These are phyloP conservation scores for Amoebophrya sp. DNA, from an alignment of 169 alveolate genomes.

Conservation along the genomic window DNA sequence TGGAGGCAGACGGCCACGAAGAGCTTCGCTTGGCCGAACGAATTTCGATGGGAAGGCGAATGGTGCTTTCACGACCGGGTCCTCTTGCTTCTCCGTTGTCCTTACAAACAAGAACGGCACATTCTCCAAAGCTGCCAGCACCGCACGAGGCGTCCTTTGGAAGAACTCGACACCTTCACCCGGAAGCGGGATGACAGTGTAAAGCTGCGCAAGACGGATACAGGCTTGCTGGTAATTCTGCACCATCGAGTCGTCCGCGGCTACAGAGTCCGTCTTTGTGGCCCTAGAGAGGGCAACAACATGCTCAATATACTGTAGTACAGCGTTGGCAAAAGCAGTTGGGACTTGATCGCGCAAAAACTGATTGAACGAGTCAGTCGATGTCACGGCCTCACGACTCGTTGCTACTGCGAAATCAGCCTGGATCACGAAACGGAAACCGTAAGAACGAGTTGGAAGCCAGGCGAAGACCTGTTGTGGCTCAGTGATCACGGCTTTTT, in stretches of 20 bases:
- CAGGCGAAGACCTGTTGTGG: constrained; percentile 1
- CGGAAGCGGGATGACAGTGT: background rate
- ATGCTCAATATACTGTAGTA: background rate
- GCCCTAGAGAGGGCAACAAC: background rate
- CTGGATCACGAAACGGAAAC: constrained; percentile 20
- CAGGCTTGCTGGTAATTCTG: background rate
- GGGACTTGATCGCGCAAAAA: constrained; percentile 14
- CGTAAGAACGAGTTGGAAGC: background rate
- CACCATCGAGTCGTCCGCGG: background rate
- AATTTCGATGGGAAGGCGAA: background rate
- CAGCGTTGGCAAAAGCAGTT: background rate
- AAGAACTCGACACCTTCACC: background rate
- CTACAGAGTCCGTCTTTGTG: too few relatives aligned
- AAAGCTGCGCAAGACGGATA: background rate
- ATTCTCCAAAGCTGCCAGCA: background rate
- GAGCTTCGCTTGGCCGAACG: background rate
- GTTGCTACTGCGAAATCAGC: constrained; percentile 10
- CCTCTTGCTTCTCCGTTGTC: too few relatives aligned
- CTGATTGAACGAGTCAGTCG: background rate
- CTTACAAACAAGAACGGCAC: background rate
- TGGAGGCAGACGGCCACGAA: background rate
- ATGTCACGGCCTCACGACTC: background rate
- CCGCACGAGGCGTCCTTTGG: background rate
- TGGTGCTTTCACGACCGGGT: too few relatives aligned
- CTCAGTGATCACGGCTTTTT: background rate